Conservation (phyloP, 2,329 filamentous ascomycete species). For the Beauveria rudraprayagi region DNA sequence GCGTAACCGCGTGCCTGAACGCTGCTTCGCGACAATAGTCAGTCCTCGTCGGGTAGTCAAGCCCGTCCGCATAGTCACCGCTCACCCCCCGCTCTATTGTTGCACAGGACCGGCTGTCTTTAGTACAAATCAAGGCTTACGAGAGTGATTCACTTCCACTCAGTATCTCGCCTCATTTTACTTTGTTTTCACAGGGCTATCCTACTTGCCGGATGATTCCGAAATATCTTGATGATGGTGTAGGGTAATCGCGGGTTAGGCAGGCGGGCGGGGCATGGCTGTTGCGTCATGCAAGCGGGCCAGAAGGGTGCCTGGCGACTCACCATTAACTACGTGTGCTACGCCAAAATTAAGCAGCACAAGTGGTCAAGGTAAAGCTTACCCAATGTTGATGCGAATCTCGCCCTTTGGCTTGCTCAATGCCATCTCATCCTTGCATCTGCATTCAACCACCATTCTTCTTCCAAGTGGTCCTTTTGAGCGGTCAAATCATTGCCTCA, state of each 20-base stretch:
- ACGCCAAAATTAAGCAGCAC: background rate
- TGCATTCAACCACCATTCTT: background rate
- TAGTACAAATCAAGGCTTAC: too few relatives aligned
- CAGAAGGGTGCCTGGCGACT: slow-evolving; percentile 8
- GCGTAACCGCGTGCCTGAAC: too few relatives aligned
- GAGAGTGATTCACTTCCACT: too few relatives aligned
- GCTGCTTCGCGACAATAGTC: too few relatives aligned
- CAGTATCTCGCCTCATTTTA: too few relatives aligned
- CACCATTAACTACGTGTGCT: too few relatives aligned
- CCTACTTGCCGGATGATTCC: too few relatives aligned
- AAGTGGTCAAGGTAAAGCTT: background rate
- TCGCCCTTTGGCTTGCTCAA: background rate
- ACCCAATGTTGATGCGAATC: background rate
- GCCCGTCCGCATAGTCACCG: too few relatives aligned
- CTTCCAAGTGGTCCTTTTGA: background rate
- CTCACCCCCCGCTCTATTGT: too few relatives aligned
- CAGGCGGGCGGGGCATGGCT: background rate
- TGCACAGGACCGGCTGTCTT: too few relatives aligned
- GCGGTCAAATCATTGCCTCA: background rate
- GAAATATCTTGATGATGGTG: background rate
- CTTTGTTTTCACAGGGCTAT: too few relatives aligned
- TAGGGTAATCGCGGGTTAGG: background rate
- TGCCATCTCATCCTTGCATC: background rate
- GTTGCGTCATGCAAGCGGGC: slow-evolving; percentile 8
- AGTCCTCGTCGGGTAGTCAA: too few relatives aligned